Percentiles rank a stretch among this genome's conserved stretches.
These are phyloP conservation scores for Anisogramma anomala DNA, from an alignment of 2,329 filamentous ascomycete genomes.

Conservation along the genomic window DNA sequence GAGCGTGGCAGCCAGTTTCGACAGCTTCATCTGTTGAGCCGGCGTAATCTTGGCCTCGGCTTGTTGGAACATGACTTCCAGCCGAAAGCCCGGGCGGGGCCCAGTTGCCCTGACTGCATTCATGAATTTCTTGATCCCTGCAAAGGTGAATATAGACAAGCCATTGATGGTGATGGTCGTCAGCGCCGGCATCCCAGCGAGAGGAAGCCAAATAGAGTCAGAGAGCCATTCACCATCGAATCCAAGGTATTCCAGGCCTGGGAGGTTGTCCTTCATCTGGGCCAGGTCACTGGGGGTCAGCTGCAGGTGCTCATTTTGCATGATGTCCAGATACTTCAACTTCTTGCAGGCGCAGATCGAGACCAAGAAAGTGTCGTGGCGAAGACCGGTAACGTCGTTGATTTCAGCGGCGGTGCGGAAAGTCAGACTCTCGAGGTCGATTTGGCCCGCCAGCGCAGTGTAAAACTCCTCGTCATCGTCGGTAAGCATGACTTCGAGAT, in stretches of 20 bases:
- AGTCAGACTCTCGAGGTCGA: conserved; percentile 26
- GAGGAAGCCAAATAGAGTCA: conserved; percentile 28
- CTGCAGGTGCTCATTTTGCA: conserved; percentile 29
- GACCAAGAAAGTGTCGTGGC: conserved; percentile 19
- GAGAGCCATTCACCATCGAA: conserved; percentile 45
- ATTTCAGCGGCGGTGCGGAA: conserved; percentile 16
- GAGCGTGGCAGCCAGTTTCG: conserved; percentile 16
- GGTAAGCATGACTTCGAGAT: conserved; percentile 35
- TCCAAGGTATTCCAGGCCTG: conserved; percentile 41
- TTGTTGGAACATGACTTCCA: conserved; percentile 26
- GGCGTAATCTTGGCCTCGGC: conserved; percentile 20
- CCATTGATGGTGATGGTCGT: conserved; percentile 42
- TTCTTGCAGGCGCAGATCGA: conserved; percentile 39
- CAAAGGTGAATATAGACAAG: conserved; percentile 40
- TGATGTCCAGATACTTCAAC: conserved; percentile 41
- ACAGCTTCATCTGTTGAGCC: conserved; percentile 19
- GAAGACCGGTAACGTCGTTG: conserved; percentile 22
- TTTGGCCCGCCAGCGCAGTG: conserved; percentile 37
- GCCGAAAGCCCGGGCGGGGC: conserved; percentile 21
- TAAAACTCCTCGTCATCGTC: conserved; percentile 42
- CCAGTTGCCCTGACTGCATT: conserved; percentile 21
- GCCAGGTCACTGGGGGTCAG: conserved; percentile 39
- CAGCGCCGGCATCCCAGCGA: conserved; percentile 32
- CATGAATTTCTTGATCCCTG: conserved; percentile 36
- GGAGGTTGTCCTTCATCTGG: conserved; percentile 32